Base-by-base conservation (phyloP, 345 rosid genomes). In the Populus nigra region DNA sequence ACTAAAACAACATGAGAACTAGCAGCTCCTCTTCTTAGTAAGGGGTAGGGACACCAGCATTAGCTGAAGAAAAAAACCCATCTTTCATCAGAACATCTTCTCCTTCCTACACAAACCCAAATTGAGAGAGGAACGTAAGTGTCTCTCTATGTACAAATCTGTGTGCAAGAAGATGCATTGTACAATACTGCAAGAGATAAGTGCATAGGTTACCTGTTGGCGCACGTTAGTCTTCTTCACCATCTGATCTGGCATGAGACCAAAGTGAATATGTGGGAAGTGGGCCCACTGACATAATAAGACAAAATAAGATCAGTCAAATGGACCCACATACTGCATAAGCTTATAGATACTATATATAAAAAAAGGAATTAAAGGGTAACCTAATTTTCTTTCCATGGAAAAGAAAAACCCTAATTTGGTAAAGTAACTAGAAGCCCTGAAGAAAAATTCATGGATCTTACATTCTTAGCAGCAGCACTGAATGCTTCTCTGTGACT, bases 401-500 rank as follows among this genome's bases (percentile, higher is more conserved):
- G 53, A 45, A 76, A 36, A 73, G 74, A 50, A n/a, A 65, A 78
- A 47, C 82, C 74, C 78, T 74, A 79, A 74, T 78, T 78, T 50
- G 72, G 85, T 80, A 80, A 77, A 74, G 84, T 76, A 59, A 73
- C 63, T 29, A 77, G 73, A 73, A 76, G 31, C 79, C 74, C 66
- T 38, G 25, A 68, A 25, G 47, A n/a, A 71, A 70, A 13, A 27
- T 66, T 68, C 55, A 47, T 71, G 84, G 84, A 76, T 81, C 94
- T 90, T 79, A 96, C 99, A 84, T 96, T 96, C 88, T 96, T 96
- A 69, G 99, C 99, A 84, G 99, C 99, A 38, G 99, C 99, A 86
- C 99, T 92, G 72, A 96, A 96, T 76, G 99, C 99, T 80, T 96
- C 99, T 84, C 99, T 89, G 91, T 96, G 99, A 84, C 97, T 96